Conservation (phyloP, 805 yeast genomes). For the Kockiozyma suomiensis region DNA sequence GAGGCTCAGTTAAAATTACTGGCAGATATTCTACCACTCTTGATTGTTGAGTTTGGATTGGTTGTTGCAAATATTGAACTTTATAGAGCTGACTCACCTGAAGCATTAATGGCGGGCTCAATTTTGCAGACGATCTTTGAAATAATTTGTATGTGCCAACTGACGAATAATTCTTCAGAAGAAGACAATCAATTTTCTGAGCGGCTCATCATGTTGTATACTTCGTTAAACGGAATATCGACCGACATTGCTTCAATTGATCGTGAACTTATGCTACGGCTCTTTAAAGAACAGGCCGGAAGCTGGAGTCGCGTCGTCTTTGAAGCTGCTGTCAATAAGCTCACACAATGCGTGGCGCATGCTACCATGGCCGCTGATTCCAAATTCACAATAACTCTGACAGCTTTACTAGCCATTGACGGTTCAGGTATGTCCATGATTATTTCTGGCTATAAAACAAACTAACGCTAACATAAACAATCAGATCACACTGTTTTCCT, state of each 20-base stretch:
- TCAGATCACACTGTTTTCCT: neutral
- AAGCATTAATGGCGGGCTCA: neutral
- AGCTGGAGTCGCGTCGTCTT: neutral
- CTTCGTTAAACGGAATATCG: conserved; percentile 4
- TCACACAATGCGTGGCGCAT: neutral
- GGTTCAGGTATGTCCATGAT: neutral
- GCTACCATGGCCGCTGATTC: neutral
- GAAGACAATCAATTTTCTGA: neutral
- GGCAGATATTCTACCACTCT: neutral
- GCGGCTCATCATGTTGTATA: neutral
- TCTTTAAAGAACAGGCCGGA: neutral
- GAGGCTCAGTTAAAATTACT: neutral
- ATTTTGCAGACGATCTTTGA: conserved; percentile 11
- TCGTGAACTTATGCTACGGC: neutral
- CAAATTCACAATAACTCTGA: neutral
- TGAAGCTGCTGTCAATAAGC: neutral
- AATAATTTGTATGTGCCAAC: neutral
- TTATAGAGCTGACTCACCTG: neutral
- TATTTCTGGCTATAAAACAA: neutral
- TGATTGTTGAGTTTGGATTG: neutral
- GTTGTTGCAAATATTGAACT: neutral
- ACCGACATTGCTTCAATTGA: neutral
- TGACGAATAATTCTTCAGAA: neutral
- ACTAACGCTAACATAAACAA: neutral
- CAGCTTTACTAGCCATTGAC: conserved; percentile 3